Conservation (phyloP, 2,329 filamentous ascomycete species). For the Pestalotiopsis fici region DNA sequence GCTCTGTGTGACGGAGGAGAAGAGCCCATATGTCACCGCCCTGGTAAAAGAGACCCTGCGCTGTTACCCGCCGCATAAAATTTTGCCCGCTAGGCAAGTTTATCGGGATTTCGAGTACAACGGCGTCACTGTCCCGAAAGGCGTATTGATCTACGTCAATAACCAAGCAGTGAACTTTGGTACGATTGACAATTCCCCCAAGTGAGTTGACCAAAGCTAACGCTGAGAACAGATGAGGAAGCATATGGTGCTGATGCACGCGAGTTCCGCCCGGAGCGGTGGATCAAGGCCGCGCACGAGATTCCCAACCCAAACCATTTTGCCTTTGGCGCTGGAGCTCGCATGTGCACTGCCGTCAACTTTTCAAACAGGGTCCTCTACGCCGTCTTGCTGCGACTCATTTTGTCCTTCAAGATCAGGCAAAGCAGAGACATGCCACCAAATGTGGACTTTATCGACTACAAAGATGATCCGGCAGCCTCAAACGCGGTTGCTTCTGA, state of each 20-base stretch:
- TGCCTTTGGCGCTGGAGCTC: not conserved
- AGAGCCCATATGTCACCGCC: not conserved
- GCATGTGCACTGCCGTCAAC: conserved; percentile 11
- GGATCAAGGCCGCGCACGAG: conserved; percentile 7
- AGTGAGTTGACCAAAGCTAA: too few species aligned
- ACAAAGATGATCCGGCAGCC: conserved; percentile 15
- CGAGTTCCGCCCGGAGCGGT: conserved; percentile 12
- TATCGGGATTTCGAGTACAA: not conserved
- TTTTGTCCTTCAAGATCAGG: conserved; percentile 17
- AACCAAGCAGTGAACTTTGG: not conserved
- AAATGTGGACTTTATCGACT: conserved; percentile 16
- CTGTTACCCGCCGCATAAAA: not conserved
- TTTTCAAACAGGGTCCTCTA: conserved; percentile 22
- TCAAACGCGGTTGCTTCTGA: not conserved
- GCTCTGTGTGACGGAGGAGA: not conserved
- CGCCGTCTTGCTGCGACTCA: conserved; percentile 19
- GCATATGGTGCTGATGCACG: conserved; percentile 1
- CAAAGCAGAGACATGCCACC: conserved; percentile 10
- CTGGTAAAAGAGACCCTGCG: not conserved
- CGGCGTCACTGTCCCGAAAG: not conserved
- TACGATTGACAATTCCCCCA: not conserved
- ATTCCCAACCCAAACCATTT: not conserved
- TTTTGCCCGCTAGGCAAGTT: not conserved
- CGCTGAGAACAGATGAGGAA: not conserved
- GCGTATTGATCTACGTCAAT: not conserved